Evolutionary conservation across 2,329 filamentous ascomycete genomes (phyloP).

Genomic region (Drechslerella stenobrocha): DNA sequence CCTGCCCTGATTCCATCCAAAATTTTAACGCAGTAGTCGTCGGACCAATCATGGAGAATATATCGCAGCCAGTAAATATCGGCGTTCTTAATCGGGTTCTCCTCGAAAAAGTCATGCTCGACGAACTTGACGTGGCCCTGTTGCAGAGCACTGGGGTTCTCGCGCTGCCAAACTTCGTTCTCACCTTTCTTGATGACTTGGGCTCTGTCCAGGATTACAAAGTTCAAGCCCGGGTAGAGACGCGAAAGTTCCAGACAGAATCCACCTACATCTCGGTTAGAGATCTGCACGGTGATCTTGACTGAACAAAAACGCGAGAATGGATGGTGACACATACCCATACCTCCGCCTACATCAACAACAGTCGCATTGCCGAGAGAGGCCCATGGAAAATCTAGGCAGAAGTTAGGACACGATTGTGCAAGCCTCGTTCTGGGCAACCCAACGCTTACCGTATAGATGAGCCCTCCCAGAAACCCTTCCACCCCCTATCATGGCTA

Average conservation of each 20-base stretch:
- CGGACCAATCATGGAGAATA: slow-evolving; percentile 53
- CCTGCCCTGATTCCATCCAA: slow-evolving; percentile 49
- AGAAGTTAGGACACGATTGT: slow-evolving; percentile 1
- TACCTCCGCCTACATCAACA: slow-evolving; percentile 54
- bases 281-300: slow-evolving; percentile 10
- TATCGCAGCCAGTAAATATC: slow-evolving; percentile 52
- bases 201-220: slow-evolving; percentile 56
- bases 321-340: slow-evolving; percentile 50
- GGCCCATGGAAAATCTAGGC: slow-evolving; percentile 53
- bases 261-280: slow-evolving; percentile 25
- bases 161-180: slow-evolving; percentile 53
- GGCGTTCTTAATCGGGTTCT: slow-evolving; percentile 52
- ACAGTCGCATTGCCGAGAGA: slow-evolving; percentile 50
- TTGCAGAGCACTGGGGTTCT: slow-evolving; percentile 51
- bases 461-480: slow-evolving; percentile 52
- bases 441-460: slow-evolving; percentile 52
- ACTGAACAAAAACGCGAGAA: not conserved
- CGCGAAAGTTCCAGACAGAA: slow-evolving; percentile 55
- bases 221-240: slow-evolving; percentile 54
- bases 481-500: slow-evolving; percentile 54
- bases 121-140: slow-evolving; percentile 28
- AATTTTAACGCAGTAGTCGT: slow-evolving; percentile 49
- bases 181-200: slow-evolving; percentile 51
- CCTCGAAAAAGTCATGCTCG: slow-evolving; percentile 52
- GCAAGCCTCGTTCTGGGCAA: no score